These are phyloP conservation scores for Suhomyces yuchorum DNA, from an alignment of 1,139 yeast species.

Conservation along the genomic window DNA sequence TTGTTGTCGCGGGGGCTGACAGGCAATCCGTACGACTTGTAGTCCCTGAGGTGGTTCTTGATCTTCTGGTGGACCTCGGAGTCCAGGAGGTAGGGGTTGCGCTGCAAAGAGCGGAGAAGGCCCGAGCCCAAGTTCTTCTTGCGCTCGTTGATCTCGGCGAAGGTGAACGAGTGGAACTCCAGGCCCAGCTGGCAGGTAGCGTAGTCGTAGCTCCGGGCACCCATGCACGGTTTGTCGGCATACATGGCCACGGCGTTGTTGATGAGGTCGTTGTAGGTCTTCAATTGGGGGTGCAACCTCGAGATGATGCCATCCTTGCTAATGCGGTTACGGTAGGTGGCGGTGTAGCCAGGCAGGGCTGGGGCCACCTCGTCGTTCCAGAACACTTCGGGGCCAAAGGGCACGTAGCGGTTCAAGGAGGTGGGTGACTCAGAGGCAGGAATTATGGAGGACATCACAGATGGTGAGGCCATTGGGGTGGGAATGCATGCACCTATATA, in stretches of 20 bases:
- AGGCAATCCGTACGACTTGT: conserved; percentile 19
- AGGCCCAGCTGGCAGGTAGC: conserved; percentile 24
- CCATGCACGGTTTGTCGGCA: conserved; percentile 32
- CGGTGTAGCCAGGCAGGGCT: conserved; percentile 8
- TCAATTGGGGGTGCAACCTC: conserved; percentile 23
- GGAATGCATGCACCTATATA: background rate
- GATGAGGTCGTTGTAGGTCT: conserved; percentile 33
- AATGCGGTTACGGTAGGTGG: conserved; percentile 17
- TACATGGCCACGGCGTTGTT: conserved; percentile 23
- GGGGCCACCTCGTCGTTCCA: conserved; percentile 7
- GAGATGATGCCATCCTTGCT: conserved; percentile 11
- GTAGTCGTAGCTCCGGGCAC: conserved; percentile 35
- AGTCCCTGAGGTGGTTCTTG: conserved; percentile 27
- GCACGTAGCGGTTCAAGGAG: conserved; percentile 4
- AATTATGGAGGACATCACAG: conserved; percentile 1
- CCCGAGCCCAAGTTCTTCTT: conserved; percentile 36
- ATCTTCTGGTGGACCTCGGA: conserved; percentile 32
- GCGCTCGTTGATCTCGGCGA: conserved; percentile 24
- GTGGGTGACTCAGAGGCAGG: background rate
- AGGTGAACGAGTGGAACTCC: conserved; percentile 24
- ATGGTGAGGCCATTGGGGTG: background rate
- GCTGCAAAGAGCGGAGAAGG: conserved; percentile 30
- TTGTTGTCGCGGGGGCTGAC: conserved; percentile 11
- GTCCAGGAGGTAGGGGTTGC: conserved; percentile 27
- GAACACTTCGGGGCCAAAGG: conserved; percentile 7